phyloP scores from a whole-genome alignment of 768 basidiomycete genomes.

The Tricholoma furcatifolium region DNA sequence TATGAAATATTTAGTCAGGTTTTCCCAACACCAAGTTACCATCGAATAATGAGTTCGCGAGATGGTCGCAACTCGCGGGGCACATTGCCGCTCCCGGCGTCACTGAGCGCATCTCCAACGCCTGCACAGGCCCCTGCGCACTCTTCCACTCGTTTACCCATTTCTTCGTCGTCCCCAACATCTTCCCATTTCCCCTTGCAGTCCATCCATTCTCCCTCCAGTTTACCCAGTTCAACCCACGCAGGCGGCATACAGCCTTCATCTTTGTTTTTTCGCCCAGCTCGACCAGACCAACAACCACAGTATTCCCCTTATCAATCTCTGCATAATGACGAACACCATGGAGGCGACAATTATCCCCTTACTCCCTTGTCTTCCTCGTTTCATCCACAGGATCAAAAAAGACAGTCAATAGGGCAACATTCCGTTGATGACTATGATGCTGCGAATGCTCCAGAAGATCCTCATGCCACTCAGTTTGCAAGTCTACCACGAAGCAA shows the following conservation, averaged over 20 bases:
- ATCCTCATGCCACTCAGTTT: slow-evolving; percentile 23
- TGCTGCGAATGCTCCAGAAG: slow-evolving; percentile 1
- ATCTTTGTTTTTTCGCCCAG: slow-evolving; percentile 75
- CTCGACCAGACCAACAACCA: slow-evolving; percentile 51
- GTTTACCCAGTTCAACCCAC: slow-evolving; percentile 47
- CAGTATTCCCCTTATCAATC: slow-evolving; percentile 42
- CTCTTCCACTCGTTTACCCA: slow-evolving; percentile 1
- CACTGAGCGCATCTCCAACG: slow-evolving; percentile 8
- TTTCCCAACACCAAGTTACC: no score
- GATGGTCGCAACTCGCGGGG: slow-evolving; percentile 7
- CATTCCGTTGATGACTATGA: slow-evolving; percentile 14
- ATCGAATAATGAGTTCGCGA: not conserved
- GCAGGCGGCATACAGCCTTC: slow-evolving; percentile 77
- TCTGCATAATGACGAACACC: slow-evolving; percentile 18
- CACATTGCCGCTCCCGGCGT: slow-evolving; percentile 11
- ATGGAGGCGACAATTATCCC: slow-evolving; percentile 12
- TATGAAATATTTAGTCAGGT: no score
- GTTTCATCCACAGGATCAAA: slow-evolving; percentile 4
- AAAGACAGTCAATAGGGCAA: slow-evolving; percentile 11
- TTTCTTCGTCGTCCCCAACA: slow-evolving; percentile 11
- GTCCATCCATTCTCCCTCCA: slow-evolving; percentile 16
- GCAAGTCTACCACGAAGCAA: slow-evolving; percentile 44
- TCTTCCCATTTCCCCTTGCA: slow-evolving; percentile 9
- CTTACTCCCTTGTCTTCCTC: slow-evolving; percentile 8
- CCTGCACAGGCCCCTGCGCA: not conserved